A percentile compares a stretch with the other conserved stretches of the same genome.
Conservation (phyloP, 1,284 basidiomycete genomes). For the Bjerkandera adusta region DNA sequence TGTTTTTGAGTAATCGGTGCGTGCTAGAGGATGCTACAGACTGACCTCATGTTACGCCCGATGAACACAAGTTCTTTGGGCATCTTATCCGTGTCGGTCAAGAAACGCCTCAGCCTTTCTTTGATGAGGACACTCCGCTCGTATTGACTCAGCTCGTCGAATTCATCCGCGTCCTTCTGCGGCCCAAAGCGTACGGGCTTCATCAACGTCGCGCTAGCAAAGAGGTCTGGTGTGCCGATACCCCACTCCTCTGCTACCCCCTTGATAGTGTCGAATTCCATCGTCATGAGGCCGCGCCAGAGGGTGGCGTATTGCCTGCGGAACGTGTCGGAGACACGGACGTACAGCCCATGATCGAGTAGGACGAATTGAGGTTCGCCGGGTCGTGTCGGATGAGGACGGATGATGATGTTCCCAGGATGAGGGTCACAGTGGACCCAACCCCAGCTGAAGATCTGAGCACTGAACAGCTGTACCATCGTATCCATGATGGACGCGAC, state of each 20-base stretch:
- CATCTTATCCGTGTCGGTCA: constrained; percentile 66
- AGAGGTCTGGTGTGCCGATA: constrained; percentile 75
- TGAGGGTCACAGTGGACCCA: constrained; percentile 82
- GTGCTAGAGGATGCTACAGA: constrained; percentile 16
- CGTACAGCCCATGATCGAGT: constrained; percentile 88
- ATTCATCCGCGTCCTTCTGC: constrained; percentile 31
- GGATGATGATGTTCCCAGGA: constrained; percentile 81
- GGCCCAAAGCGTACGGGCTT: constrained; percentile 47
- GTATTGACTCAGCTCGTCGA: constrained; percentile 45
- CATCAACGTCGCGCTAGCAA: constrained; percentile 72
- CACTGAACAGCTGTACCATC: constrained; percentile 81
- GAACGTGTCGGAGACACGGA: constrained; percentile 63
- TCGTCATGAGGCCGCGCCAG: constrained; percentile 76
- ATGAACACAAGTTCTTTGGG: constrained; percentile 83
- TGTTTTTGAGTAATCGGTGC: background rate
- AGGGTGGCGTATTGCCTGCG: constrained; percentile 72
- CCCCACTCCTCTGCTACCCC: constrained; percentile 73
- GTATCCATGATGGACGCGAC: constrained; percentile 69
- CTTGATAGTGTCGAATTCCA: constrained; percentile 49
- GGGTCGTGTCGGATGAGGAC: constrained; percentile 63
- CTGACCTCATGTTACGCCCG: constrained; percentile 77
- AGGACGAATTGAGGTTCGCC: constrained; percentile 77
- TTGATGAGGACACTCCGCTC: constrained; percentile 67
- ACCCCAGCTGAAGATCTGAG: constrained; percentile 88
- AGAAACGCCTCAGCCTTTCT: constrained; percentile 55